Conservation (phyloP, 805 yeast species). For the Clavispora phyllophila region DNA sequence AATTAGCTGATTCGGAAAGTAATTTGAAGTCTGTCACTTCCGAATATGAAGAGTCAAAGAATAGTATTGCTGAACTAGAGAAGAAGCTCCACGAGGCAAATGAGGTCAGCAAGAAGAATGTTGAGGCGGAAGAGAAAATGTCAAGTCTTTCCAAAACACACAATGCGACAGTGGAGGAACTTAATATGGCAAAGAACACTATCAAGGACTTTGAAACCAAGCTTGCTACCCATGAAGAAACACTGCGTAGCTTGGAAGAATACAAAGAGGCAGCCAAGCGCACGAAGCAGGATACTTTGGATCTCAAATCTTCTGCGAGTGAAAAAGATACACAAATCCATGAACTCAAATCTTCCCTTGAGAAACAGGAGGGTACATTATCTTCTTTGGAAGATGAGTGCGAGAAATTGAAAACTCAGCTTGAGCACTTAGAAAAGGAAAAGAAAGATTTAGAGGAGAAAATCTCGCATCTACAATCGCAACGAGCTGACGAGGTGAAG, state of each 20-base stretch:
- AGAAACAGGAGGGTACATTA: neutral
- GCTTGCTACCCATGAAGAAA: constrained; percentile 2
- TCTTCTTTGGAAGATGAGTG: neutral
- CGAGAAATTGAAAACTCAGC: neutral
- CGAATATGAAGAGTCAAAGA: neutral
- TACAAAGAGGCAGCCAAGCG: constrained; percentile 8
- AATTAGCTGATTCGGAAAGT: neutral
- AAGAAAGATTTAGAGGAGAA: neutral
- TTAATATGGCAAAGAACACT: neutral
- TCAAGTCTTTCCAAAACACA: neutral
- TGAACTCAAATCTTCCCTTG: constrained; percentile 16
- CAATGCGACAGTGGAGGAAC: neutral
- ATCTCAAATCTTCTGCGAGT: neutral
- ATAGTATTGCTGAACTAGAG: neutral
- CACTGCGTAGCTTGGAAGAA: constrained; percentile 5
- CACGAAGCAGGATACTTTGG: neutral
- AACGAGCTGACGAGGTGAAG: constrained; percentile 3
- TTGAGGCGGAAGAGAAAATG: neutral
- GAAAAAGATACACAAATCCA: constrained; percentile 17
- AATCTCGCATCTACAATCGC: neutral
- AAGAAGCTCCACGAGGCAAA: constrained; percentile 6
- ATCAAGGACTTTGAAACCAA: constrained; percentile 2
- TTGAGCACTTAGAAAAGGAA: neutral
- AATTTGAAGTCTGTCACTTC: neutral
- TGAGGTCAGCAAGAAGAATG: constrained; percentile 12